Evolutionary conservation across 116 monocot genomes (phyloP).

Genomic region (Zostera marina): DNA sequence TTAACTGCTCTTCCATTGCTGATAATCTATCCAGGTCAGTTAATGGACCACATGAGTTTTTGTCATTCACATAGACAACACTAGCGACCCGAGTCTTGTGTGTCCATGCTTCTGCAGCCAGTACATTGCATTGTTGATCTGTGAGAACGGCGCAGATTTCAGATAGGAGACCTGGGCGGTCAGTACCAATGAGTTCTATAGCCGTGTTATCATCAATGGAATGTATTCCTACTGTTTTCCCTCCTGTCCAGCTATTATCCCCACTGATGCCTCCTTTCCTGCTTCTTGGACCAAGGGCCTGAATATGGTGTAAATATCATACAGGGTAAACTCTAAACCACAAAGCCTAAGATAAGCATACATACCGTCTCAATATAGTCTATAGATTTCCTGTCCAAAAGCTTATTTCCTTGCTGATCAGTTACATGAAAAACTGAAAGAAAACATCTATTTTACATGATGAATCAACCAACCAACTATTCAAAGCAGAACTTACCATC

Average conservation of each 20-base stretch:
- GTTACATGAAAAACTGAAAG: conserved; percentile 81
- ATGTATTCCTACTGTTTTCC: conserved; percentile 57
- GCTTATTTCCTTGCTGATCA: conserved; percentile 60
- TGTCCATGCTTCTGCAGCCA: conserved; percentile 84
- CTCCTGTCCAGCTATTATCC: conserved; percentile 6
- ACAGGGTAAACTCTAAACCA: background rate
- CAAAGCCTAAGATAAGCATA: background rate
- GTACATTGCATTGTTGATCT: conserved; percentile 51
- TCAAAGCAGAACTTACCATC: conserved; percentile 40
- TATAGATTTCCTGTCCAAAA: conserved; percentile 50
- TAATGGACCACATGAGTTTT: conserved; percentile 27
- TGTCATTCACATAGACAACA: conserved; percentile 73
- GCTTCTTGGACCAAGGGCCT: conserved; percentile 82
- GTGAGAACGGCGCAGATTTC: conserved; percentile 77
- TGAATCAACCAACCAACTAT: background rate
- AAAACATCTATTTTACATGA: background rate
- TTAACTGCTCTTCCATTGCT: conserved; percentile 54
- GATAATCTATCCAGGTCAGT: conserved; percentile 33
- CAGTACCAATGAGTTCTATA: conserved; percentile 76
- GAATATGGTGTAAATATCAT: conserved; percentile 3
- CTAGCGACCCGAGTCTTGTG: conserved; percentile 71
- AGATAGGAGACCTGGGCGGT: conserved; percentile 79
- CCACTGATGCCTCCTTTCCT: conserved; percentile 27
- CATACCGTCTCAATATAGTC: conserved; percentile 73
- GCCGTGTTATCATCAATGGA: conserved; percentile 52